These are phyloP conservation scores for Epichloe typhina DNA, from an alignment of 2,329 filamentous ascomycete genomes.

Conservation along the genomic window DNA sequence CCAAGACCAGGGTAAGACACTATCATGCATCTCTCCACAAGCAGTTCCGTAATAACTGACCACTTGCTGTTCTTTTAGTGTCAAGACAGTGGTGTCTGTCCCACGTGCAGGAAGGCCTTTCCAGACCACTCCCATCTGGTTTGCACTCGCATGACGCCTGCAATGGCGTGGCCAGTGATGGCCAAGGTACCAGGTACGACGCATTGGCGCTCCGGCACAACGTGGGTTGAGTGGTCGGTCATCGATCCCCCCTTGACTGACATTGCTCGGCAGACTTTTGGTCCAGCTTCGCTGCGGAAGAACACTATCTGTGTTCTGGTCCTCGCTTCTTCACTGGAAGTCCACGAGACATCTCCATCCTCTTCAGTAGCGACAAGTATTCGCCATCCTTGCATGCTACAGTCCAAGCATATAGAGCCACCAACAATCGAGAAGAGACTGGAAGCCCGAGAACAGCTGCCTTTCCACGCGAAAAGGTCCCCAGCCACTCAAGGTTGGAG, in stretches of 20 bases:
- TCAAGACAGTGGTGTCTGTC: slow-evolving; percentile 28
- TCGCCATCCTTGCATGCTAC: slow-evolving; percentile 26
- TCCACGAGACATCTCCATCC: slow-evolving; percentile 22
- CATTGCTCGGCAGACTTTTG: slow-evolving; percentile 21
- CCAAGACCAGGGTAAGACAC: slow-evolving; percentile 33
- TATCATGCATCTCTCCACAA: slow-evolving; percentile 7
- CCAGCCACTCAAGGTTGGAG: slow-evolving; percentile 21
- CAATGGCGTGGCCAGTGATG: slow-evolving; percentile 25
- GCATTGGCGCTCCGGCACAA: slow-evolving; percentile 4
- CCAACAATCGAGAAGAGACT: slow-evolving; percentile 16
- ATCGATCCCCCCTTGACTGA: slow-evolving; percentile 6
- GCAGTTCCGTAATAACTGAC: slow-evolving; percentile 14
- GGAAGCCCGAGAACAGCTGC: slow-evolving; percentile 21
- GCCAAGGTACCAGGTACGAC: slow-evolving; percentile 24
- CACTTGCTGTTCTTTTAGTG: slow-evolving; percentile 18
- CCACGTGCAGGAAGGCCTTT: slow-evolving; percentile 27
- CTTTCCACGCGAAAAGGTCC: slow-evolving; percentile 24
- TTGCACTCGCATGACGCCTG: slow-evolving; percentile 25
- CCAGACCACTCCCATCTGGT: slow-evolving; percentile 27
- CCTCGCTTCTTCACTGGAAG: slow-evolving; percentile 25
- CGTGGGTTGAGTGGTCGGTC: background rate
- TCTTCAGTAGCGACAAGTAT: slow-evolving; percentile 21
- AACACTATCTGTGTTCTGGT: slow-evolving; percentile 20
- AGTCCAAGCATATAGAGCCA: slow-evolving; percentile 24
- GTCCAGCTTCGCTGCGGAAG: slow-evolving; percentile 21